A percentile compares a stretch with the other conserved stretches of the same genome.
These are phyloP conservation scores for Phaeosphaeria sp. DNA, from an alignment of 2,329 filamentous ascomycete genomes.

Conservation along the genomic window DNA sequence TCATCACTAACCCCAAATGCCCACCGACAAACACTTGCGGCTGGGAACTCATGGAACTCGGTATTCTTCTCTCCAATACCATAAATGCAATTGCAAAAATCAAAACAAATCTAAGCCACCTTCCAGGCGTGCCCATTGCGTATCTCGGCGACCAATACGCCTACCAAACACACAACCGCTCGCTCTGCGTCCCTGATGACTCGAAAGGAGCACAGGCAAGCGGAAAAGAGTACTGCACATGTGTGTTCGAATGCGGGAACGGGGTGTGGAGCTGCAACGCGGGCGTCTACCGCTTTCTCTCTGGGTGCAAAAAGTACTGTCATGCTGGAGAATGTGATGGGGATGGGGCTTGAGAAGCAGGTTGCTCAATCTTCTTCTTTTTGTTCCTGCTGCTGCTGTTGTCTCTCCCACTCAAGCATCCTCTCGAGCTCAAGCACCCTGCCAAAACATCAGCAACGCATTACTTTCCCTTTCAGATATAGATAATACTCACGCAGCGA, in stretches of 20 bases:
- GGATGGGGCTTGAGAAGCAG: slow-evolving; percentile 4
- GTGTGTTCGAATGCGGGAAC: slow-evolving; percentile 26
- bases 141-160: slow-evolving; percentile 16
- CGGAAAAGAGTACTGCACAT: slow-evolving; percentile 19
- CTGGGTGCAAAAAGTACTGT: slow-evolving; percentile 23
- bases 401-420: no score
- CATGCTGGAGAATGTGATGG: slow-evolving; percentile 23
- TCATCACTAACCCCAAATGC: neutral
- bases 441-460: neutral
- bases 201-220: neutral
- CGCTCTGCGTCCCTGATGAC: slow-evolving; percentile 14
- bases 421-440: neutral
- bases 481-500: neutral
- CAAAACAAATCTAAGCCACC: neutral
- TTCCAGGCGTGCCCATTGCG: slow-evolving; percentile 16
- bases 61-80: no score
- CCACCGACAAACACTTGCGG: neutral
- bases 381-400: neutral
- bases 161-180: slow-evolving; percentile 17
- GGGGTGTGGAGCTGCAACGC: slow-evolving; percentile 16
- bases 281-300: slow-evolving; percentile 7
- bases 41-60: slow-evolving; percentile 9
- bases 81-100: no score
- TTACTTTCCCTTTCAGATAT: neutral
- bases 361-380: neutral